Evolutionary conservation across 768 basidiomycete species (phyloP).

Genomic region (Serendipita indica): DNA sequence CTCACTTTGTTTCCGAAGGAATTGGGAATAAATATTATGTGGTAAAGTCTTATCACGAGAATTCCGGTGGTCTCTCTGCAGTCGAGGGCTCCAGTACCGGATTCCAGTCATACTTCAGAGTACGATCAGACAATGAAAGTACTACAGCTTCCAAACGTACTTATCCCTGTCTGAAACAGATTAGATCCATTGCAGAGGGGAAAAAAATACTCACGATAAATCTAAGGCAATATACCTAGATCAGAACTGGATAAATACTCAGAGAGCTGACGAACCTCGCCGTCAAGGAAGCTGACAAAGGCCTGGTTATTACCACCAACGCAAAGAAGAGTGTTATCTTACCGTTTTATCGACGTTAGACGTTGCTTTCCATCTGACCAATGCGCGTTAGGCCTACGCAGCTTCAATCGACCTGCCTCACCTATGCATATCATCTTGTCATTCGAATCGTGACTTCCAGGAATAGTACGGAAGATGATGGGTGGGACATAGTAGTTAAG

Average conservation of each 20-base stretch:
- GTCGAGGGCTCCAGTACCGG: slow-evolving; percentile 22
- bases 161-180: slow-evolving; percentile 28
- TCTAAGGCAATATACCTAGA: slow-evolving; percentile 25
- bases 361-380: slow-evolving; percentile 66
- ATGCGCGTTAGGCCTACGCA: slow-evolving; percentile 21
- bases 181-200: slow-evolving; percentile 1
- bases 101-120: slow-evolving; percentile 42
- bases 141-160: slow-evolving; percentile 24
- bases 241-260: neutral
- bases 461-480: slow-evolving; percentile 51
- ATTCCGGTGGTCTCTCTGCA: neutral
- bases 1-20: slow-evolving; percentile 49
- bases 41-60: neutral
- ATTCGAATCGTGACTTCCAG: slow-evolving; percentile 33
- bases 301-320: neutral
- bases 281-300: slow-evolving; percentile 45
- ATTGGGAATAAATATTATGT: neutral
- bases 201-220: slow-evolving; percentile 33
- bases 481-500: slow-evolving; percentile 62
- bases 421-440: slow-evolving; percentile 30
- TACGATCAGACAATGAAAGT: slow-evolving; percentile 10
- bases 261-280: slow-evolving; percentile 50
- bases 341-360: slow-evolving; percentile 56
- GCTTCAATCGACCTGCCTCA: slow-evolving; percentile 11
- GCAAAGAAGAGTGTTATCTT: slow-evolving; percentile 6